Evolutionary conservation across 164 flowering plant species (phyloP).

Genomic region (Saururus chinensis): DNA sequence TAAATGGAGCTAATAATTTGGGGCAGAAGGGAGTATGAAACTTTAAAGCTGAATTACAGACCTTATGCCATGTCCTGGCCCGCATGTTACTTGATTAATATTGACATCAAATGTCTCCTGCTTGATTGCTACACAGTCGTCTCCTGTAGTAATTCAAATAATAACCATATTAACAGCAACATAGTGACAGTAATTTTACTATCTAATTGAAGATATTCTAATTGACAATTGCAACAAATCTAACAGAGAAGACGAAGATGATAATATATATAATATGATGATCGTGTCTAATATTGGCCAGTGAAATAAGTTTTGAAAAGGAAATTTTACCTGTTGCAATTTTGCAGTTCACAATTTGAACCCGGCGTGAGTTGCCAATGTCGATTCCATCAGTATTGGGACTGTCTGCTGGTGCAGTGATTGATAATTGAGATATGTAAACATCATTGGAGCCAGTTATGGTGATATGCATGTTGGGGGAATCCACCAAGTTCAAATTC

Average conservation of each 20-base stretch:
- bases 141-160: constrained; percentile 14
- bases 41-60: neutral
- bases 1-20: too few relatives aligned
- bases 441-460: neutral
- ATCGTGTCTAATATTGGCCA: too few relatives aligned
- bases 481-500: neutral
- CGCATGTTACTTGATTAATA: constrained; percentile 18
- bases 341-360: neutral
- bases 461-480: neutral
- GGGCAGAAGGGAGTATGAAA: neutral
- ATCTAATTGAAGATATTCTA: too few relatives aligned
- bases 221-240: too few relatives aligned
- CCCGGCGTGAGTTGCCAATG: neutral
- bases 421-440: neutral
- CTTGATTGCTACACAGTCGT: constrained; percentile 32
- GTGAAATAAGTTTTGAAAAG: too few relatives aligned
- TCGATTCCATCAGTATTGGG: neutral
- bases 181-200: too few relatives aligned
- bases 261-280: too few relatives aligned
- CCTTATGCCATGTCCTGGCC: constrained; percentile 47
- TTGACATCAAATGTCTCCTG: constrained; percentile 12
- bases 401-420: neutral
- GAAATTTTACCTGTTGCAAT: neutral
- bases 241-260: too few relatives aligned
- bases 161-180: too few relatives aligned